Percentiles rank a stretch among this genome's conserved stretches.
Evolutionary conservation across 177 flowering plant species (phyloP).

Genomic region (Vitis hybrid): DNA sequence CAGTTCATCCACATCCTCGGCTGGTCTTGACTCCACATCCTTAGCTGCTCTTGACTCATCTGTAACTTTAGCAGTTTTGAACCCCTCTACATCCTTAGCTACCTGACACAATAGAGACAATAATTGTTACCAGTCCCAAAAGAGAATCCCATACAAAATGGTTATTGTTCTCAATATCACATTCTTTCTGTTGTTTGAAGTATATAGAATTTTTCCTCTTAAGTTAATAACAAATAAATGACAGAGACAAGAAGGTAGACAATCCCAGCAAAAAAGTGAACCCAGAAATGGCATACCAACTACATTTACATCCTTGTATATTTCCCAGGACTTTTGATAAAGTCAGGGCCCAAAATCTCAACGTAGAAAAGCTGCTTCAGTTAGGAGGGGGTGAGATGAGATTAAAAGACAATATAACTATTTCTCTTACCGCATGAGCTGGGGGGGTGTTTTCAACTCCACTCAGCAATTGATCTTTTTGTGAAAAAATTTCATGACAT

Average conservation of each 20-base stretch:
- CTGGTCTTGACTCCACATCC: constrained; percentile 17
- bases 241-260: neutral
- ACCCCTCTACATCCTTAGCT: constrained; percentile 17
- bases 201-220: too few species aligned
- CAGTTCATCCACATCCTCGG: constrained; percentile 19
- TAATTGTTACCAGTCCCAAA: neutral
- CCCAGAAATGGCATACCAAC: too few species aligned
- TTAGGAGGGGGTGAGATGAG: too few species aligned
- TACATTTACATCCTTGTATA: too few species aligned
- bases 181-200: neutral
- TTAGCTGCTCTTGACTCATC: constrained; percentile 18
- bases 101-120: constrained; percentile 25
- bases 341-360: too few species aligned
- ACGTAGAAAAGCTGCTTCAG: too few species aligned
- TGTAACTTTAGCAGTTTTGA: constrained; percentile 11
- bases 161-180: constrained; percentile 1
- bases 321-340: too few species aligned
- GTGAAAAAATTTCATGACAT: constrained; percentile 4
- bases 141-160: too few species aligned
- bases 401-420: neutral
- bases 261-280: neutral
- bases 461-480: constrained; percentile 19
- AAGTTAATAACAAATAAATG: too few species aligned
- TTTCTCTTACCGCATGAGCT: constrained; percentile 30
- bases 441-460: constrained; percentile 47